Evolutionary conservation across 1,139 yeast genomes (phyloP).

Genomic region (Pneumocystis wakefieldiae): DNA sequence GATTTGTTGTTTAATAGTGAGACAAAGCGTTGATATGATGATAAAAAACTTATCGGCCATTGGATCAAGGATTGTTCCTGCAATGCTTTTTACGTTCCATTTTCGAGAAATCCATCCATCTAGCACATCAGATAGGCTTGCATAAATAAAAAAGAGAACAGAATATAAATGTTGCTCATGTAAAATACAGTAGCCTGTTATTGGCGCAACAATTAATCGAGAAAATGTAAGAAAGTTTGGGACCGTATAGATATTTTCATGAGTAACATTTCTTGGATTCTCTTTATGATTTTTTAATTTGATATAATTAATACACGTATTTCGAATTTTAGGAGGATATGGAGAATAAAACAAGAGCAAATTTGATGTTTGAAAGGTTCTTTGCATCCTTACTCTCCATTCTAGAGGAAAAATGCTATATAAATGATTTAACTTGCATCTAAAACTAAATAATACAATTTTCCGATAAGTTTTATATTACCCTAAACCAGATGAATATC

Average conservation of each 20-base stretch:
- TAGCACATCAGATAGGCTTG: slow-evolving; percentile 77
- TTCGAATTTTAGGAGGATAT: background rate
- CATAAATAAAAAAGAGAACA: slow-evolving; percentile 57
- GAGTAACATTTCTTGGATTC: slow-evolving; percentile 14
- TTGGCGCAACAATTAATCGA: slow-evolving; percentile 64
- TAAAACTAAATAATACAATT: background rate
- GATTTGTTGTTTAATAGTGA: slow-evolving; percentile 48
- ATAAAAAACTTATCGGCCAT: slow-evolving; percentile 85
- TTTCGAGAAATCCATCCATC: slow-evolving; percentile 85
- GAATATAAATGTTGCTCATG: slow-evolving; percentile 38
- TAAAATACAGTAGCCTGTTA: slow-evolving; percentile 63
- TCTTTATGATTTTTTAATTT: background rate
- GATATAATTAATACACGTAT: background rate
- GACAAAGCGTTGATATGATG: slow-evolving; percentile 68
- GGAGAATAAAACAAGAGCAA: background rate
- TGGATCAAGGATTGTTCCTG: slow-evolving; percentile 89
- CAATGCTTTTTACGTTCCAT: slow-evolving; percentile 59
- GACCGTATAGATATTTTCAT: slow-evolving; percentile 56
- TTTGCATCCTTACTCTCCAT: background rate
- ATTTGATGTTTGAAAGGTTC: background rate
- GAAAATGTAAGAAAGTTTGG: slow-evolving; percentile 78
- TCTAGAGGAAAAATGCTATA: background rate
- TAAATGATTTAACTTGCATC: background rate
- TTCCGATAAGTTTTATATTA: background rate
- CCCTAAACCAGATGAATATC: background rate